These are phyloP conservation scores for Suillus weaverae DNA, from an alignment of 768 basidiomycete species.

Conservation along the genomic window DNA sequence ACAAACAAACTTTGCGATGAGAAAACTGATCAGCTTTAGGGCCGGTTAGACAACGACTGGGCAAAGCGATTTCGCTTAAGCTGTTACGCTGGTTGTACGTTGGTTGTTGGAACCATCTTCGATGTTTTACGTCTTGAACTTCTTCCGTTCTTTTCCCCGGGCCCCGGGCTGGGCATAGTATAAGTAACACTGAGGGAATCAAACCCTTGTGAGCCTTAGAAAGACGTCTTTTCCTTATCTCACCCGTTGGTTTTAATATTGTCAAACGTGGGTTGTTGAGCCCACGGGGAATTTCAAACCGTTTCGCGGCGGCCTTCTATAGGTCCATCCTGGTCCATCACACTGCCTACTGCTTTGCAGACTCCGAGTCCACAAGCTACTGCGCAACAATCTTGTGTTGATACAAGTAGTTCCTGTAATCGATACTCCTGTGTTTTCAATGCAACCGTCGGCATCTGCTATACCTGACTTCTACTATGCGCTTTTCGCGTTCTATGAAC, in stretches of 20 bases:
- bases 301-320: background rate
- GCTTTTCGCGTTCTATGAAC: conserved; percentile 75
- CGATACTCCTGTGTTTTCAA: conserved; percentile 18
- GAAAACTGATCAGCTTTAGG: conserved; percentile 22
- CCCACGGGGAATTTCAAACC: background rate
- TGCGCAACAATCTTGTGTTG: background rate
- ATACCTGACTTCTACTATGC: conserved; percentile 74
- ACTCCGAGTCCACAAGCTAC: background rate
- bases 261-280: background rate
- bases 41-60: conserved; percentile 17
- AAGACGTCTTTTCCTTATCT: background rate
- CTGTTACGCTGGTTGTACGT: background rate
- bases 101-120: background rate
- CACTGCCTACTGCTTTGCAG: background rate
- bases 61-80: background rate
- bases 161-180: background rate
- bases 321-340: background rate
- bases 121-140: background rate
- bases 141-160: background rate
- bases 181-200: background rate
- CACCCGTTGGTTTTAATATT: background rate
- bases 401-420: background rate
- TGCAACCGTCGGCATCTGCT: conserved; percentile 53
- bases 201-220: background rate
- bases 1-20: background rate